Percentiles rank a stretch among this genome's conserved stretches.
Conservation (phyloP, 352 stramenopile species). For the Globisporangium alternatum region DNA sequence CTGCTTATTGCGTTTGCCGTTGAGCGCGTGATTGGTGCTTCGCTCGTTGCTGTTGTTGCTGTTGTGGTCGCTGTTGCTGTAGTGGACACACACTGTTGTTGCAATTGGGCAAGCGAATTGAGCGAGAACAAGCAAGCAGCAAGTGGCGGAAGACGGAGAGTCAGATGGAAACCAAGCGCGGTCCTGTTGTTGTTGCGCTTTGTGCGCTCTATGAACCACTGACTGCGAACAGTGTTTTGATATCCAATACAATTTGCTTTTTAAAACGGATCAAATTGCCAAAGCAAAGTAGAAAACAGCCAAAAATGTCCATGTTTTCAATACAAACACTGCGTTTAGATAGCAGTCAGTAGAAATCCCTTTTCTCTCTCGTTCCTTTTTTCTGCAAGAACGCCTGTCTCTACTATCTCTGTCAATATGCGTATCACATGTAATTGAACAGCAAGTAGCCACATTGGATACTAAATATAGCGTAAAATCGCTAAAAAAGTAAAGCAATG, state of each 20-base stretch:
- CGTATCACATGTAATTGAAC: not conserved
- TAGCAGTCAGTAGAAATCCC: not conserved
- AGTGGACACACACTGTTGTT: not conserved
- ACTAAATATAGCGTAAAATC: not conserved
- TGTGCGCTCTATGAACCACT: not conserved
- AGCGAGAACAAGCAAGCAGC: conserved; percentile 5
- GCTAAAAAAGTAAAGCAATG: not conserved
- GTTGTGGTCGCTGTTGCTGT: conserved; percentile 1
- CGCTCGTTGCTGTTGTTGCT: not conserved
- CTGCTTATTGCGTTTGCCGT: not conserved
- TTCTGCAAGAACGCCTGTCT: not conserved
- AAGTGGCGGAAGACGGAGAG: not conserved
- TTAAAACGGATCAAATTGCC: too few species aligned
- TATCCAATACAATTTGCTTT: too few species aligned
- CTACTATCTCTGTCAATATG: not conserved
- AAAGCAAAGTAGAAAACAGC: not conserved
- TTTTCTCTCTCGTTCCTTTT: not conserved
- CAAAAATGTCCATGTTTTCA: not conserved
- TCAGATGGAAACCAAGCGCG: conserved; percentile 1
- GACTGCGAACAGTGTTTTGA: not conserved
- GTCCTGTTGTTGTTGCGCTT: not conserved
- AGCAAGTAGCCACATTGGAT: not conserved
- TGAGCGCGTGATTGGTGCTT: conserved; percentile 3
- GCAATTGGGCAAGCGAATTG: conserved; percentile 1
- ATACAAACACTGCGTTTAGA: not conserved